Conservation (phyloP, 768 basidiomycete species). For the Mycena polygramma region DNA sequence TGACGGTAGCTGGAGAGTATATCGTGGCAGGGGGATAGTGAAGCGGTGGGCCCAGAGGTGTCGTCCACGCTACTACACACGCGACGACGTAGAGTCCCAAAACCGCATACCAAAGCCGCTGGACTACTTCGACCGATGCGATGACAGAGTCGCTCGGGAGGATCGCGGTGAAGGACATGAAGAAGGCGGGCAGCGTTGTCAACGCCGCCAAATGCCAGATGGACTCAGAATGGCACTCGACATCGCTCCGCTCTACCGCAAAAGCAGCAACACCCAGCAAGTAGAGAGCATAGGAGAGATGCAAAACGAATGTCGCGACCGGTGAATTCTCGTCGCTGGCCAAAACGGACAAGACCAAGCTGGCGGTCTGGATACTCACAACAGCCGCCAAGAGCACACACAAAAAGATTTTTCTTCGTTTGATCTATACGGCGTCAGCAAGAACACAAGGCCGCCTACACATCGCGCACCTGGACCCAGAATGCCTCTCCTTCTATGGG, state of each 20-base stretch:
- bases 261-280: constrained; percentile 62
- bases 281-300: constrained; percentile 72
- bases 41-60: constrained; percentile 80
- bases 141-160: constrained; percentile 63
- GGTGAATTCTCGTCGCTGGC: constrained; percentile 44
- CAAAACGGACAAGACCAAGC: constrained; percentile 67
- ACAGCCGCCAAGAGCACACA: constrained; percentile 60
- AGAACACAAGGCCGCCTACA: too few species aligned
- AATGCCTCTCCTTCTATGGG: constrained; percentile 73
- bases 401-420: constrained; percentile 68
- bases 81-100: constrained; percentile 64
- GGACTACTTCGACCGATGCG: constrained; percentile 41
- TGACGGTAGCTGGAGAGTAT: constrained; percentile 79
- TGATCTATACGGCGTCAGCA: constrained; percentile 58
- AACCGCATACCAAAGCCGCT: constrained; percentile 65
- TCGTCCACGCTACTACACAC: constrained; percentile 58
- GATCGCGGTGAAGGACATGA: constrained; percentile 65
- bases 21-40: constrained; percentile 81
- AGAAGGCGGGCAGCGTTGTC: constrained; percentile 59
- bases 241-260: constrained; percentile 63
- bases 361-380: constrained; percentile 64
- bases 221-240: constrained; percentile 59
- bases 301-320: constrained; percentile 57
- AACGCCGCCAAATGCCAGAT: constrained; percentile 74
- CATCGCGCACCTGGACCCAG: constrained; percentile 64